Evolutionary conservation across 2,329 filamentous ascomycete genomes (phyloP).

Genomic region (Xylaria arbuscula): DNA sequence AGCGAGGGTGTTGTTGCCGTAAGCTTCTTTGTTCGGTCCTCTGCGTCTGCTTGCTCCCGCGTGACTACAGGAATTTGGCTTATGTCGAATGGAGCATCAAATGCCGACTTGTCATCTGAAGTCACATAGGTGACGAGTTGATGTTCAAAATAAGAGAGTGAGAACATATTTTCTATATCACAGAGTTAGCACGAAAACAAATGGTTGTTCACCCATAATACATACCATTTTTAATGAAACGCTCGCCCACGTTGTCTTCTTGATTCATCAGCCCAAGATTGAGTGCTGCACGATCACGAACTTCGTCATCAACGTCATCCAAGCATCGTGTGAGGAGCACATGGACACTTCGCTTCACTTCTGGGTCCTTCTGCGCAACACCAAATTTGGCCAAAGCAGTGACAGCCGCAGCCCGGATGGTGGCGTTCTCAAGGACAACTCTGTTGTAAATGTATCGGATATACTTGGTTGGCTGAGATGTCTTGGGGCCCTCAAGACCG

Average conservation of each 20-base stretch:
- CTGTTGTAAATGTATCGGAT: slow-evolving; percentile 99
- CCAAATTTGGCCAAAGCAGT: slow-evolving; percentile 97
- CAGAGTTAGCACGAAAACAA: slow-evolving; percentile 46
- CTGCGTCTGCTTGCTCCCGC: slow-evolving; percentile 93
- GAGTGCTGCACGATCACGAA: slow-evolving; percentile 92
- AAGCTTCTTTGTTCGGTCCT: slow-evolving; percentile 97
- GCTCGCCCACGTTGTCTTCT: slow-evolving; percentile 84
- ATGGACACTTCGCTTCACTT: slow-evolving; percentile 94
- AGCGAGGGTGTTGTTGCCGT: slow-evolving; percentile 91
- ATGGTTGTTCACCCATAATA: slow-evolving; percentile 20
- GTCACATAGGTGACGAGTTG: slow-evolving; percentile 98
- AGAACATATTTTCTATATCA: slow-evolving; percentile 88
- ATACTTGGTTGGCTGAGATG: slow-evolving; percentile 95
- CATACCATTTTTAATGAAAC: slow-evolving; percentile 93
- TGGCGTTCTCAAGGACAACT: slow-evolving; percentile 95
- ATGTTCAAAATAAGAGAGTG: slow-evolving; percentile 93
- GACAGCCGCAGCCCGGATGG: slow-evolving; percentile 93
- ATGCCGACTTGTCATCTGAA: slow-evolving; percentile 86
- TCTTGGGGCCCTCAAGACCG: slow-evolving; percentile 94
- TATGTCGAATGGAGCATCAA: slow-evolving; percentile 88
- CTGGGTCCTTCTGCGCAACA: slow-evolving; percentile 93
- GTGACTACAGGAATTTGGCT: slow-evolving; percentile 91
- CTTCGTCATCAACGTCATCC: slow-evolving; percentile 97
- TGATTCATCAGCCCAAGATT: slow-evolving; percentile 93
- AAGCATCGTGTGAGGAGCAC: slow-evolving; percentile 93